Evolutionary conservation across 1,284 basidiomycete genomes (phyloP).

Genomic region (Trametes polyzona): DNA sequence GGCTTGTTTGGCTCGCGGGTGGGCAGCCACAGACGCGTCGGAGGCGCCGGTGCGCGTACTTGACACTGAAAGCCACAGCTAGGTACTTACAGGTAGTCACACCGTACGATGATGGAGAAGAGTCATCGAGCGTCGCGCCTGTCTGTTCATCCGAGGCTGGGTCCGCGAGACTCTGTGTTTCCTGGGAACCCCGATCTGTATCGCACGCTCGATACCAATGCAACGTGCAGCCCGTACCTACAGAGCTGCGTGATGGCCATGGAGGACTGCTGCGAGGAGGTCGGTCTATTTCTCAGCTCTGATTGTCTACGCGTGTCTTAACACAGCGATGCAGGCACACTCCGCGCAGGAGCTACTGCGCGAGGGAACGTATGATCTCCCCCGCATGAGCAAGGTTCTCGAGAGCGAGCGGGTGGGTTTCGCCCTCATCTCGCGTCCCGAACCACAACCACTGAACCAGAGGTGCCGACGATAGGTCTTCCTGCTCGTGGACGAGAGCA

Average conservation of each 20-base stretch:
- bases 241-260: slow-evolving; percentile 73
- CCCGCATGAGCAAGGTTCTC: slow-evolving; percentile 66
- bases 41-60: not conserved
- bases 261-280: slow-evolving; percentile 78
- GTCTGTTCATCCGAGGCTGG: slow-evolving; percentile 57
- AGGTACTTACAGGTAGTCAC: not conserved
- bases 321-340: slow-evolving; percentile 51
- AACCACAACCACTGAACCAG: not conserved
- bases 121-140: slow-evolving; percentile 53
- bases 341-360: slow-evolving; percentile 71
- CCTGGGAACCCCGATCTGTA: slow-evolving; percentile 60
- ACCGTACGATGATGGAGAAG: slow-evolving; percentile 24
- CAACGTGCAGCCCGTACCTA: slow-evolving; percentile 68
- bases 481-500: slow-evolving; percentile 68
- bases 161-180: slow-evolving; percentile 68
- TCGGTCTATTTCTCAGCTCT: slow-evolving; percentile 35
- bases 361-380: slow-evolving; percentile 69
- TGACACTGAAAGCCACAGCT: not conserved
- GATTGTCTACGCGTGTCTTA: not conserved
- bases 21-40: slow-evolving; percentile 36
- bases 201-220: slow-evolving; percentile 56
- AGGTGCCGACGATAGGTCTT: slow-evolving; percentile 56
- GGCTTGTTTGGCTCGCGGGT: slow-evolving; percentile 19
- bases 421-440: too few species aligned
- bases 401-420: slow-evolving; percentile 63